phyloP scores from a whole-genome alignment of 2,329 filamentous ascomycete species.

The Phyllosticta capitalensis region DNA sequence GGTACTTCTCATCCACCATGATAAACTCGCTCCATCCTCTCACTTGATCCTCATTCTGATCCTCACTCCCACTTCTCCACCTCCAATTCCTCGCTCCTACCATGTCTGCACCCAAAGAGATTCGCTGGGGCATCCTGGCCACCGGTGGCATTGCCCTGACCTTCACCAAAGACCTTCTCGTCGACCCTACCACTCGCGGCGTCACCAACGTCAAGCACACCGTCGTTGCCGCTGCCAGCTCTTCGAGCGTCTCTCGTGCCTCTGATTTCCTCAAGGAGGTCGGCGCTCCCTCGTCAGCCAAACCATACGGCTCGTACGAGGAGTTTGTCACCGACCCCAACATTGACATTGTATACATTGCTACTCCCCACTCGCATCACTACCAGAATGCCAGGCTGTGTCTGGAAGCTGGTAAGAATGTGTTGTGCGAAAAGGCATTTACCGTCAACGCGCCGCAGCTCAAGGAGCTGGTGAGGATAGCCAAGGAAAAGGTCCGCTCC shows the following conservation, averaged over 20 bases:
- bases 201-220: slow-evolving; percentile 67
- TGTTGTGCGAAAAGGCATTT: slow-evolving; percentile 85
- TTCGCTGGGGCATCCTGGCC: slow-evolving; percentile 39
- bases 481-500: slow-evolving; percentile 49
- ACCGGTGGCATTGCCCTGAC: slow-evolving; percentile 40
- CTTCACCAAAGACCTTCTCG: slow-evolving; percentile 68
- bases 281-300: slow-evolving; percentile 57
- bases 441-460: slow-evolving; percentile 75
- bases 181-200: slow-evolving; percentile 59
- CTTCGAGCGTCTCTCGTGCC: slow-evolving; percentile 59
- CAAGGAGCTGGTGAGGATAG: slow-evolving; percentile 60
- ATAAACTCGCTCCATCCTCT: neutral
- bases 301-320: slow-evolving; percentile 70
- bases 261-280: slow-evolving; percentile 62
- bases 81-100: neutral
- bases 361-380: slow-evolving; percentile 86
- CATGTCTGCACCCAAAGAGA: slow-evolving; percentile 22
- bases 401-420: slow-evolving; percentile 73
- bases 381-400: slow-evolving; percentile 86
- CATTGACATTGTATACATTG: slow-evolving; percentile 80
- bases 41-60: too few relatives aligned
- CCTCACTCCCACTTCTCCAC: neutral
- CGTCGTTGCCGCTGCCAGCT: slow-evolving; percentile 72
- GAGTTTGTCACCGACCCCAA: slow-evolving; percentile 70
- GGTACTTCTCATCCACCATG: neutral